Percentiles rank a stretch among this genome's conserved stretches.
Conservation (phyloP, 2,329 filamentous ascomycete species). For the Emergomyces pasteurianus region DNA sequence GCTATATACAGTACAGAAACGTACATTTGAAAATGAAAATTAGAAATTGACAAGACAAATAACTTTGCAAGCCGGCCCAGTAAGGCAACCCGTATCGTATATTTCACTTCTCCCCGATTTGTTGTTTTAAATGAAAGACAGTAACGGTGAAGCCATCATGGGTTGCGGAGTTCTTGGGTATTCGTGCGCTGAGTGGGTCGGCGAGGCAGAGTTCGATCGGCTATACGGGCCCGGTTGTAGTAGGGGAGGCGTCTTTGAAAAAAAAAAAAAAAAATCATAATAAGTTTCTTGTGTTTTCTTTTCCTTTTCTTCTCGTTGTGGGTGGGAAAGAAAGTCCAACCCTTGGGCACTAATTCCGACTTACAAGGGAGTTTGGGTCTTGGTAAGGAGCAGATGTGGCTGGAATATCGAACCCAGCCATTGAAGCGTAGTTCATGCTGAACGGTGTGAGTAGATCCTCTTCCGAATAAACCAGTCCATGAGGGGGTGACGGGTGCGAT, state of each 20-base stretch:
- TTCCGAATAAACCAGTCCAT: conserved; percentile 40
- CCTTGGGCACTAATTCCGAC: conserved; percentile 1
- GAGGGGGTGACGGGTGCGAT: conserved; percentile 24
- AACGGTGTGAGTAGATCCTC: conserved; percentile 47
- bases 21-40: not conserved
- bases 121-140: not conserved
- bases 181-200: conserved; percentile 25
- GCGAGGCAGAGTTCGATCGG: conserved; percentile 31
- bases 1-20: not conserved
- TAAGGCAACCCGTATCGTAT: not conserved
- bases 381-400: conserved; percentile 23
- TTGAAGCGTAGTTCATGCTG: conserved; percentile 48
- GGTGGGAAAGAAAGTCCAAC: not conserved
- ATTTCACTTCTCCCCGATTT: not conserved
- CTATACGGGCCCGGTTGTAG: conserved; percentile 29
- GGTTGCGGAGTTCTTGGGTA: conserved; percentile 33
- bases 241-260: conserved; percentile 24
- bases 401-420: conserved; percentile 44
- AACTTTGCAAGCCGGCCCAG: not conserved
- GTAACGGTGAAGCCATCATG: conserved; percentile 27
- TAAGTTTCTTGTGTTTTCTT: not conserved
- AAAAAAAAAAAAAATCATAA: too few relatives aligned
- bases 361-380: conserved; percentile 15
- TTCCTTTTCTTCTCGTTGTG: not conserved
- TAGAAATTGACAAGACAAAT: not conserved